phyloP scores from a whole-genome alignment of 306 rosid species.

The Comarum palustre region DNA sequence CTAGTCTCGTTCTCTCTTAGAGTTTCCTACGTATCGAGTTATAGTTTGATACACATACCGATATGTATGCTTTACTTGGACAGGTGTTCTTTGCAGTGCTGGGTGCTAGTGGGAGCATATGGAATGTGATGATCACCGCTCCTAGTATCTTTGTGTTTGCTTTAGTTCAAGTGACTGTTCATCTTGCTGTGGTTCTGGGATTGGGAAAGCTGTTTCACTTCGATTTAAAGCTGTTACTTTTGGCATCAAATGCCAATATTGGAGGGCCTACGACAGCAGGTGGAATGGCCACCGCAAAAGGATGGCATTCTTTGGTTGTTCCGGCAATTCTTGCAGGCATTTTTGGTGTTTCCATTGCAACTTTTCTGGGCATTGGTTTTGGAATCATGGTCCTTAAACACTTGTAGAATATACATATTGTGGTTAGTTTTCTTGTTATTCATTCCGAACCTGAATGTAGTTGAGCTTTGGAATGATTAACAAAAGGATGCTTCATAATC shows the following conservation, averaged over 20 bases:
- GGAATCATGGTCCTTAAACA: conserved; percentile 52
- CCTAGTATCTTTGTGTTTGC: conserved; percentile 70
- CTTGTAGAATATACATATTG: conserved; percentile 22
- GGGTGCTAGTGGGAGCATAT: conserved; percentile 68
- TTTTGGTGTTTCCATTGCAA: conserved; percentile 61
- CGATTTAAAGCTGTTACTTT: conserved; percentile 54
- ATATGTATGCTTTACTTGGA: background rate
- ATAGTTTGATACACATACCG: background rate
- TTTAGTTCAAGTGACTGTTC: conserved; percentile 61
- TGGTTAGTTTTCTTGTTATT: background rate
- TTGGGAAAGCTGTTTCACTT: conserved; percentile 55
- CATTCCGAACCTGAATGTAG: background rate
- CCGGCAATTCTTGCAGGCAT: conserved; percentile 73
- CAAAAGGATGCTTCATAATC: background rate
- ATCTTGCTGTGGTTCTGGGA: conserved; percentile 53
- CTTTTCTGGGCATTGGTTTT: conserved; percentile 63
- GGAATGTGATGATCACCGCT: conserved; percentile 56
- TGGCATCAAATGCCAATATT: conserved; percentile 80
- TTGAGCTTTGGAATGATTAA: background rate
- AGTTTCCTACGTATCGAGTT: background rate
- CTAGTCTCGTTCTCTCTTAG: background rate
- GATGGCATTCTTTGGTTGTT: conserved; percentile 67
- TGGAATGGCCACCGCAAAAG: conserved; percentile 76
- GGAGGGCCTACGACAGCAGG: conserved; percentile 88
- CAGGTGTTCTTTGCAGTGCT: conserved; percentile 63